Base-by-base conservation (phyloP, 1,284 basidiomycete genomes). In the Pseudozyma hubeiensis region DNA sequence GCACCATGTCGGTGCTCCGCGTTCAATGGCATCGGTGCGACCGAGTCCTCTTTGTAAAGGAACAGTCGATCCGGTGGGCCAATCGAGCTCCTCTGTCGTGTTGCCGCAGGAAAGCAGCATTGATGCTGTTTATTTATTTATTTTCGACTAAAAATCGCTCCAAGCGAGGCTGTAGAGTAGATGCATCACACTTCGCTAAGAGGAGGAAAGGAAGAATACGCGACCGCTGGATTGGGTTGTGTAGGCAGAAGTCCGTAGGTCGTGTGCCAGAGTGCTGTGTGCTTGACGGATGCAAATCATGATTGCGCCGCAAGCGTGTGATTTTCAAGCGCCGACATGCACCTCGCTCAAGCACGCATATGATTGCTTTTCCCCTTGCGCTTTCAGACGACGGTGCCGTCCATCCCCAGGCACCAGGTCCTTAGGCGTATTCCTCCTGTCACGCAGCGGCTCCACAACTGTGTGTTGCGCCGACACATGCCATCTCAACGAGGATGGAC, bases 281-380 rank as follows among this genome's bases (percentile, higher is more conserved):
- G 35, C 35, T 14, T 37, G 3, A 10, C 35, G 14, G 35, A 10
- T 41, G 13, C 40, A 41, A 41, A 41, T 41, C 40, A 14, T 37
- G 11, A 41, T 41, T 41, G 40, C 40, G 40, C 40, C 40, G 35
- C 40, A 41, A 13, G 40, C 30, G n/a, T 40, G 7, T 14, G 14
- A 33, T 41, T 43, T 43, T 52, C 40, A 24, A 34, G 40, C 9
- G 51, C 51, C 51, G 51, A 43, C n/a, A 52, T 43, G 50, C 50
- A 34, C 24, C n/a, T 4, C n/a, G 50, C 40, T 33, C 29, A 33
- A 41, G 41, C 52, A 35, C 33, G 33, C 51, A 53, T 53, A 9
- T 17, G 24, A 4, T 33, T 19, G 35, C 41, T 33, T 53, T 53
- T 53, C 41, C 52, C 52, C 52, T 53, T 53, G 41, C 52, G 52